Evolutionary conservation across 768 basidiomycete genomes (phyloP), one percentile per base, ranked within the genome.

Genomic region (Ramaria rubella): DNA sequence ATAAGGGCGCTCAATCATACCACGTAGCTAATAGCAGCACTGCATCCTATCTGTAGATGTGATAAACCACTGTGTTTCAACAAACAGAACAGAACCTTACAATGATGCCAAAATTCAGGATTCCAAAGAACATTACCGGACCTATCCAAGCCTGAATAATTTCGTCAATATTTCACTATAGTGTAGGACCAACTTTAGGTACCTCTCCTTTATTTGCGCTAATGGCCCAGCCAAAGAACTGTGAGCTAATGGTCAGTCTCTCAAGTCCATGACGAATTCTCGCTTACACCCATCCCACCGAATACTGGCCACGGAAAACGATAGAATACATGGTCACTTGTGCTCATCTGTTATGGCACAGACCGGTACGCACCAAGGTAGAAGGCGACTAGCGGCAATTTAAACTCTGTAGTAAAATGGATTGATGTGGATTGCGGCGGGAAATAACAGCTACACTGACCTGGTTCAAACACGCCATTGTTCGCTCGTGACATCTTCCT

Each of bases 331-430:
- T 11, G 24, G 26, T 15, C n/a, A 30, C 23, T 27, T 17, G 26
- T 11, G 31, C 36, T 38, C n/a, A 2, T n/a, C 46, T 14, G 7
- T 5, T 27, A 54, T 42, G 40, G 14, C 7, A 17, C 24, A 42
- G 4, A 38, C 15, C 24, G 14, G n/a, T 29, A 24, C 52, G 8
- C 36, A 54, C 52, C 38, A 9, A 59, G 26, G 29, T 64, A 68
- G 45, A 68, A 61, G 42, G 62, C 42, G n/a, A 66, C 62, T 59
- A 70, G 67, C 53, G 68, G 50, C 23, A 64, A 43, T n/a, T 53
- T 52, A 53, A 63, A 64, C 48, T 65, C 64, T 54, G 12, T 15
- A 44, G 19, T 42, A 19, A 38, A 14, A 33, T 33, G n/a, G 24
- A 19, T n/a, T 52, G n/a, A 30, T 36, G 33, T 15, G 63, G 59